Evolutionary conservation across 2,329 filamentous ascomycete species (phyloP).

Genomic region (Alternaria metachromatica): DNA sequence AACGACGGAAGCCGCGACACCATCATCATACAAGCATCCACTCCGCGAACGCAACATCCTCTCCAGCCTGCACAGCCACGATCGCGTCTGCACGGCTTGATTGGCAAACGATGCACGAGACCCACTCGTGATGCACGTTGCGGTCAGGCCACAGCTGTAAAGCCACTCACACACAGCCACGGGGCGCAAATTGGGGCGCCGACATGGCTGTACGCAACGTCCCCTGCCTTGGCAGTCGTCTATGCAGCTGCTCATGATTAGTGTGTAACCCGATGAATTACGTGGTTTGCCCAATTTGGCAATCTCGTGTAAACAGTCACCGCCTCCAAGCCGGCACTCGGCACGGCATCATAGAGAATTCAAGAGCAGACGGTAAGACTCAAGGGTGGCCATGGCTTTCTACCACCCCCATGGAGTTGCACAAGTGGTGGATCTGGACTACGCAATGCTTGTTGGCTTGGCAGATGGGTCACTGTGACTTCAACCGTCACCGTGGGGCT

Average conservation of each 20-base stretch:
- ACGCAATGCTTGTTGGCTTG: neutral
- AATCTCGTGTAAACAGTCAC: neutral
- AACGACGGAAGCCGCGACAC: neutral
- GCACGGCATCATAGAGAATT: neutral
- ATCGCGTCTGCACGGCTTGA: slow-evolving; percentile 9
- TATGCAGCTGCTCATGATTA: neutral
- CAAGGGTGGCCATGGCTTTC: neutral
- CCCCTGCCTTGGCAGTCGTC: slow-evolving; percentile 9
- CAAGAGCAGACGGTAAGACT: neutral
- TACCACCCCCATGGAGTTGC: no score
- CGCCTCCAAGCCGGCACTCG: slow-evolving; percentile 22
- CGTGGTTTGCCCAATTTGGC: neutral
- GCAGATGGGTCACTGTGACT: neutral
- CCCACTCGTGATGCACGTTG: slow-evolving; percentile 26
- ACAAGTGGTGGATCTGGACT: neutral
- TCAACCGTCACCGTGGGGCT: neutral
- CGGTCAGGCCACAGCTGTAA: slow-evolving; percentile 19
- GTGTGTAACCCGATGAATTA: neutral
- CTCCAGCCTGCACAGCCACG: slow-evolving; percentile 13
- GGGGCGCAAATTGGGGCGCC: slow-evolving; percentile 20
- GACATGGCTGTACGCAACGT: slow-evolving; percentile 17
- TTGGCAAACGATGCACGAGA: slow-evolving; percentile 17
- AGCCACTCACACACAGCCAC: slow-evolving; percentile 30
- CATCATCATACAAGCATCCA: neutral
- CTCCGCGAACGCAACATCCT: neutral